Conservation (phyloP, 2,329 filamentous ascomycete genomes). For the Ophiostoma perfectum region DNA sequence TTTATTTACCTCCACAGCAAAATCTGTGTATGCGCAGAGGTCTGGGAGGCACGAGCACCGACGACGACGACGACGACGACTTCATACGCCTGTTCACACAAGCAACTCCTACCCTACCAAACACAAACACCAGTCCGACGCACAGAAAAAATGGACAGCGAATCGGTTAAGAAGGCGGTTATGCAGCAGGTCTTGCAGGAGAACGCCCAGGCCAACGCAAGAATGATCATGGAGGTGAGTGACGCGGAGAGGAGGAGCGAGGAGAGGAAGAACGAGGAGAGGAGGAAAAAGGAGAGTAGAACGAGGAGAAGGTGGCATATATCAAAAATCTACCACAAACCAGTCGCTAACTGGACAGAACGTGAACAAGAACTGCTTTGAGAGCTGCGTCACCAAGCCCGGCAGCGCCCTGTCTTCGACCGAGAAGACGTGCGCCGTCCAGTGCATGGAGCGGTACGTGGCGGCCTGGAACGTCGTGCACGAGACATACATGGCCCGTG, state of each 20-base stretch:
- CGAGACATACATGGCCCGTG: constrained; percentile 58
- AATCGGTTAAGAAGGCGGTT: constrained; percentile 54
- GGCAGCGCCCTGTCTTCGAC: constrained; percentile 59
- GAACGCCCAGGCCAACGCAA: constrained; percentile 5
- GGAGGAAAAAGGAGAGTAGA: no score
- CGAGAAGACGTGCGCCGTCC: constrained; percentile 66
- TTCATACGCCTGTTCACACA: not conserved
- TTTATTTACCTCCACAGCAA: constrained; percentile 12
- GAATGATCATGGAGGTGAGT: not conserved
- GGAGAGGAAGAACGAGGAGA: not conserved
- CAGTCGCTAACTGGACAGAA: constrained; percentile 46
- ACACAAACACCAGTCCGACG: constrained; percentile 24
- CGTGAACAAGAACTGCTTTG: constrained; percentile 77
- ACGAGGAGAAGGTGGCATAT: not conserved
- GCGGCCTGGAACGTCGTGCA: constrained; percentile 71
- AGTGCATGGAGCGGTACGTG: constrained; percentile 85
- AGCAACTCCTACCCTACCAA: not conserved
- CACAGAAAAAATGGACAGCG: constrained; percentile 49
- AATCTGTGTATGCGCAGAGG: constrained; percentile 3
- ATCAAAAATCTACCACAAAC: not conserved
- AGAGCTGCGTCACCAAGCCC: constrained; percentile 67
- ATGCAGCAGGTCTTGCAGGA: constrained; percentile 54
- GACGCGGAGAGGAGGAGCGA: not conserved
- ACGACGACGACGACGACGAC: not conserved
- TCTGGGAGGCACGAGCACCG: not conserved